These are phyloP conservation scores for Rhodomyrtus tomentosa DNA, from an alignment of 345 rosid genomes.

Conservation along the genomic window DNA sequence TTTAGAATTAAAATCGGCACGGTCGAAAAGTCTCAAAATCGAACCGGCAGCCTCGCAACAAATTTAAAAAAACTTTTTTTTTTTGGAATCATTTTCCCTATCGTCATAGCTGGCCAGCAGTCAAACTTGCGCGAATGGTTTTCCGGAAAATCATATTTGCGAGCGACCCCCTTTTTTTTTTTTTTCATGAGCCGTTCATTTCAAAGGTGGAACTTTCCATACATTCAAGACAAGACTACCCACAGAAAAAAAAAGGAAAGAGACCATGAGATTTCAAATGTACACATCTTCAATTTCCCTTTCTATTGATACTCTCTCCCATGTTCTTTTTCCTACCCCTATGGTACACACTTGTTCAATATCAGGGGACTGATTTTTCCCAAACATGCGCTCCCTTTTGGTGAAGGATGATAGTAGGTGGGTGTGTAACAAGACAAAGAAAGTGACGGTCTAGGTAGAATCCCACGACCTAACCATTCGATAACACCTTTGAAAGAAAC, in stretches of 20 bases:
- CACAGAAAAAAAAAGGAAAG: neutral
- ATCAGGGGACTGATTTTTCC: neutral
- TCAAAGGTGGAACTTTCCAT: neutral
- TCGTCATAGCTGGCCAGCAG: neutral
- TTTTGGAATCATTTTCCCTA: too few species aligned
- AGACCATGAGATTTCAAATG: neutral
- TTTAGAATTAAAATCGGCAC: too few species aligned
- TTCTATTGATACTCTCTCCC: neutral
- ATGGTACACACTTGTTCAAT: neutral
- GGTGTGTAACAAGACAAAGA: neutral
- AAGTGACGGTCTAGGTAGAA: neutral
- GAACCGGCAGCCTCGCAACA: too few species aligned
- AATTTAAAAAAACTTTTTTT: too few species aligned
- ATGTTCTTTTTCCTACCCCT: neutral
- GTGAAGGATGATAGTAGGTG: neutral
- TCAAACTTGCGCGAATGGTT: neutral
- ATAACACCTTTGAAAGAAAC: neutral
- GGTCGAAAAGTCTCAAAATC: too few species aligned
- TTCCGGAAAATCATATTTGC: too few species aligned
- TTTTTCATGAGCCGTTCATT: neutral
- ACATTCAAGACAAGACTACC: neutral
- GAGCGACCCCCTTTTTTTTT: neutral
- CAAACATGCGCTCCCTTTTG: neutral
- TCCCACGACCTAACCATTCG: neutral
- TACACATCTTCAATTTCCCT: neutral